phyloP scores from a whole-genome alignment of 2,329 filamentous ascomycete genomes.

The Talaromyces islandicus region DNA sequence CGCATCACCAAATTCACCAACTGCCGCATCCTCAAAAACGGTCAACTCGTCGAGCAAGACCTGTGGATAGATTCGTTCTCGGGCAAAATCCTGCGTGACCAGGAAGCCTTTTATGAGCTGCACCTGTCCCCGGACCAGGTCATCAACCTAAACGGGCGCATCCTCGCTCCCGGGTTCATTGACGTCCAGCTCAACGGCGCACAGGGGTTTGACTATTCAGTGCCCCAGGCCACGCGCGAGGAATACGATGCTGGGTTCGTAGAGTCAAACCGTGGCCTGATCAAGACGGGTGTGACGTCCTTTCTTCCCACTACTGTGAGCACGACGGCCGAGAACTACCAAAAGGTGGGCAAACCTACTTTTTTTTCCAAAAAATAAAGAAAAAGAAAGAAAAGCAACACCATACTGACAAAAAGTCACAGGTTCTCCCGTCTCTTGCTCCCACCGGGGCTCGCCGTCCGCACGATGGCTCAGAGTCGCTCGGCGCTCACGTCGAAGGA shows the following conservation, averaged over 20 bases:
- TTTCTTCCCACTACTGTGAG: conserved; percentile 77
- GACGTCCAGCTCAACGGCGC: conserved; percentile 90
- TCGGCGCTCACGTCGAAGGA: conserved; percentile 87
- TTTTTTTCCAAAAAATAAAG: not conserved
- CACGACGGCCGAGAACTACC: conserved; percentile 74
- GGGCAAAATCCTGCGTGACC: conserved; percentile 72
- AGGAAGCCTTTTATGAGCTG: conserved; percentile 50
- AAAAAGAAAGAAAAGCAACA: too few species aligned
- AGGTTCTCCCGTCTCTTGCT: conserved; percentile 66
- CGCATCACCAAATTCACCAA: conserved; percentile 83
- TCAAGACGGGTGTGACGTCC: conserved; percentile 77
- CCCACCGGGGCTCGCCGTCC: conserved; percentile 62
- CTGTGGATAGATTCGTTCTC: conserved; percentile 81
- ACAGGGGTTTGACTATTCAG: conserved; percentile 87
- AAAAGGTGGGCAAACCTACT: conserved; percentile 47
- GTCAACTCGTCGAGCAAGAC: conserved; percentile 65
- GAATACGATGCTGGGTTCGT: conserved; percentile 68
- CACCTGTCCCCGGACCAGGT: conserved; percentile 59
- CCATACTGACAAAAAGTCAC: not conserved
- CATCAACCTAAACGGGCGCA: conserved; percentile 74
- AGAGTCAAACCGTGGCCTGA: conserved; percentile 64
- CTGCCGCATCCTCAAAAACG: conserved; percentile 67
- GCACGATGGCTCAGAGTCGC: conserved; percentile 69
- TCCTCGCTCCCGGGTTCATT: conserved; percentile 79
- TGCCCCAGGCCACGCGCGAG: conserved; percentile 59